These are phyloP conservation scores for Dactylellina leptospora DNA, from an alignment of 2,329 filamentous ascomycete species.

Conservation along the genomic window DNA sequence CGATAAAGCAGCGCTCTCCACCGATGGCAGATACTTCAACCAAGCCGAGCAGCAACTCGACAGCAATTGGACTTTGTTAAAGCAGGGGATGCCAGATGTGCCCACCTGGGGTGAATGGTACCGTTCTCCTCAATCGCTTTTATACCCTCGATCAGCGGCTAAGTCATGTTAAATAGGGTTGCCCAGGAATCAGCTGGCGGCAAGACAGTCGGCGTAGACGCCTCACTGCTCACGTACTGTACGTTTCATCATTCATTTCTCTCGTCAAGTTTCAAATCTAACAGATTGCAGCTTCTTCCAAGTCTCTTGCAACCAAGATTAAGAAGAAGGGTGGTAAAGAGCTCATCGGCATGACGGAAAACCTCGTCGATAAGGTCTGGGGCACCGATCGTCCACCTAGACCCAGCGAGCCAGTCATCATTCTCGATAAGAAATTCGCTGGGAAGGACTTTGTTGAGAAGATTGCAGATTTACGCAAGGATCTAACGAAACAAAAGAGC, in stretches of 20 bases:
- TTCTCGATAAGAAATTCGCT: slow-evolving; percentile 76
- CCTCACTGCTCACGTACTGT: slow-evolving; percentile 80
- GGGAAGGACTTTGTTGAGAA: slow-evolving; percentile 86
- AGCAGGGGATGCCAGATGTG: slow-evolving; percentile 91
- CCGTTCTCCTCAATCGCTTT: slow-evolving; percentile 31
- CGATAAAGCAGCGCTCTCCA: slow-evolving; percentile 87
- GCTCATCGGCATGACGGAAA: slow-evolving; percentile 77
- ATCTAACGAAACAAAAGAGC: slow-evolving; percentile 87
- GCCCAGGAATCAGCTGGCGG: slow-evolving; percentile 85
- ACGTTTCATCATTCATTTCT: slow-evolving; percentile 55
- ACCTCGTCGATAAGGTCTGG: slow-evolving; percentile 94
- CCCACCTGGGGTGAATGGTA: slow-evolving; percentile 98
- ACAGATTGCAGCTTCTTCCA: slow-evolving; percentile 67
- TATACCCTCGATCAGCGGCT: slow-evolving; percentile 5
- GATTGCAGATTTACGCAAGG: slow-evolving; percentile 84
- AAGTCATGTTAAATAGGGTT: slow-evolving; percentile 62
- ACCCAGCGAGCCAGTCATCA: slow-evolving; percentile 77
- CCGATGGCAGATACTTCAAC: slow-evolving; percentile 97
- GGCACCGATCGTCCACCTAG: slow-evolving; percentile 74
- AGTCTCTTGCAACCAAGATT: slow-evolving; percentile 84
- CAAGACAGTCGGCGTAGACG: slow-evolving; percentile 89
- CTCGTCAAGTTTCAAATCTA: not conserved
- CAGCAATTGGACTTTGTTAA: slow-evolving; percentile 87
- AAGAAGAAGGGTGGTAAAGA: slow-evolving; percentile 83
- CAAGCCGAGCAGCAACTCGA: slow-evolving; percentile 92